phyloP scores from a whole-genome alignment of 768 basidiomycete genomes.

The Candolleomyces aberdarensis region DNA sequence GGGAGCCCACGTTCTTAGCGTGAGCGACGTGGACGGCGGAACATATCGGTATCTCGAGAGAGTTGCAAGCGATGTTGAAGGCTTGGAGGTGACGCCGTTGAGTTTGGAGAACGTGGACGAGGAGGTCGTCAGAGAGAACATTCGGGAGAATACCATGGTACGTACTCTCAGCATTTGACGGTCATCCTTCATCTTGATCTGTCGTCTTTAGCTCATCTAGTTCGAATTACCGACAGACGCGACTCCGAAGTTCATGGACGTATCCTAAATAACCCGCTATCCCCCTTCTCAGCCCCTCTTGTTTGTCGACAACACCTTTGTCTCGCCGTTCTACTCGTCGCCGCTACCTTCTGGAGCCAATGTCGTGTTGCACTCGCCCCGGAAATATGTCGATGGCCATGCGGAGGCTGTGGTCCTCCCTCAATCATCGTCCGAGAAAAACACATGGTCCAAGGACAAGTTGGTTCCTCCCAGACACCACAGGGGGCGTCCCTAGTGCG shows the following conservation, averaged over 20 bases:
- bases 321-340: conserved; percentile 93
- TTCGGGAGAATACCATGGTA: conserved; percentile 71
- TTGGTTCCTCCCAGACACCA: conserved; percentile 91
- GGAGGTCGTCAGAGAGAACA: conserved; percentile 49
- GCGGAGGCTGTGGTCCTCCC: conserved; percentile 76
- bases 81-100: conserved; percentile 70
- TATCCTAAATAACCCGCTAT: conserved; percentile 60
- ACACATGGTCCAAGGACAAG: conserved; percentile 21
- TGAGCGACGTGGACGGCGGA: conserved; percentile 94
- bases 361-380: no score
- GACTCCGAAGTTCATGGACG: conserved; percentile 81
- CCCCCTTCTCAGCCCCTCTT: conserved; percentile 70
- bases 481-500: conserved; percentile 79
- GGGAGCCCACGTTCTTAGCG: conserved; percentile 78
- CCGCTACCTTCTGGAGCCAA: no score
- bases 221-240: conserved; percentile 96
- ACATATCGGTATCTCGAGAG: conserved; percentile 80
- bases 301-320: conserved; percentile 92
- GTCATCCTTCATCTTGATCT: not conserved
- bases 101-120: conserved; percentile 74
- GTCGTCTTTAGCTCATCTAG: no score
- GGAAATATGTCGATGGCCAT: no score
- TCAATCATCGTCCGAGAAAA: conserved; percentile 1
- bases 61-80: conserved; percentile 62
- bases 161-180: conserved; percentile 12